A percentile compares a stretch with the other conserved stretches of the same genome.
phyloP scores from a whole-genome alignment of 305 asterid genomes.

The Fraxinus latifolia region DNA sequence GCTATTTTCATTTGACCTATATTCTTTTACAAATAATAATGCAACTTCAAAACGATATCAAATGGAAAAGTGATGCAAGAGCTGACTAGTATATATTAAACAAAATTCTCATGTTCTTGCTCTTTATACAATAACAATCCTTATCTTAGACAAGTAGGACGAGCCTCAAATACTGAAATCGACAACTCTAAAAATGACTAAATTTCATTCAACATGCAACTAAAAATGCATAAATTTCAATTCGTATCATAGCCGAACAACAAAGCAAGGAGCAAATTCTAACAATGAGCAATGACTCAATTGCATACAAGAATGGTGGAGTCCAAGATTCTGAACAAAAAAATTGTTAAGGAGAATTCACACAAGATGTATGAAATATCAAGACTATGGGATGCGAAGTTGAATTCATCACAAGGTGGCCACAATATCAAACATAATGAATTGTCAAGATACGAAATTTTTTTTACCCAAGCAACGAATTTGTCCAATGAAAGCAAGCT shows the following conservation, averaged over 20 bases:
- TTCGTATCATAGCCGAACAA: background rate
- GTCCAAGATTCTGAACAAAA: background rate
- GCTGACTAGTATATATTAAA: background rate
- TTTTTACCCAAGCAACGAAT: background rate
- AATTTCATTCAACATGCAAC: background rate
- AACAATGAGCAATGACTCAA: background rate
- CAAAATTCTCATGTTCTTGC: background rate
- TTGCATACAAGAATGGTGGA: background rate
- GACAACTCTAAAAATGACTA: background rate
- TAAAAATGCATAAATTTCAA: background rate
- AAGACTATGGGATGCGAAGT: background rate
- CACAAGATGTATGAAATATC: background rate
- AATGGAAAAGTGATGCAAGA: background rate
- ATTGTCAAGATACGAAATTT: background rate
- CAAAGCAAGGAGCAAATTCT: background rate
- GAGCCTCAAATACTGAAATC: background rate
- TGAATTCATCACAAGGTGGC: background rate
- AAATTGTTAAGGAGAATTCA: background rate
- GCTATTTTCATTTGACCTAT: background rate
- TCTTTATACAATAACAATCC: background rate
- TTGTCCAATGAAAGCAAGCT: background rate
- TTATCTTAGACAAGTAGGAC: background rate
- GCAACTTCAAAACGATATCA: background rate
- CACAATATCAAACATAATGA: background rate
- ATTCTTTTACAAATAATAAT: background rate